A percentile compares a stretch with the other conserved stretches of the same genome.
Evolutionary conservation across 306 rosid species (phyloP).

Genomic region (Nissolia schottii): DNA sequence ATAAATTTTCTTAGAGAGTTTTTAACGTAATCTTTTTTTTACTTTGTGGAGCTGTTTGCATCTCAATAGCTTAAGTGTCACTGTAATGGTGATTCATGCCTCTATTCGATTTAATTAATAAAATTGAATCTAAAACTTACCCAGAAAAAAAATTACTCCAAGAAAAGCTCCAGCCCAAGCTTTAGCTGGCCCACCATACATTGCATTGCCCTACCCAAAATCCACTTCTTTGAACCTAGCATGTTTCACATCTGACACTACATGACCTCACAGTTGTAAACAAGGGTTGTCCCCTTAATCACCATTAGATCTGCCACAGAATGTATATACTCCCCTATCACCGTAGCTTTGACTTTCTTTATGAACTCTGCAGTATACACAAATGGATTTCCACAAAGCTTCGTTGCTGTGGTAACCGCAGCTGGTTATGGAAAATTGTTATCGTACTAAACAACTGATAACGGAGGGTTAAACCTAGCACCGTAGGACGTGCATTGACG

Average conservation of each 20-base stretch:
- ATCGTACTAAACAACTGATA: constrained; percentile 20
- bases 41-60: no score
- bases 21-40: no score
- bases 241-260: constrained; percentile 21
- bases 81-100: no score
- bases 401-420: background rate
- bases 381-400: background rate
- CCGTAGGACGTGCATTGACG: background rate
- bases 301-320: constrained; percentile 41
- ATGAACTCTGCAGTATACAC: background rate
- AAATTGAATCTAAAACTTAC: no score
- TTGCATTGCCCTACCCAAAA: constrained; percentile 56
- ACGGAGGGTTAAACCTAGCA: background rate
- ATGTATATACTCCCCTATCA: constrained; percentile 35
- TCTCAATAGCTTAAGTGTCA: no score
- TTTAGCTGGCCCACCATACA: constrained; percentile 24
- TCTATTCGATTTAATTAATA: no score
- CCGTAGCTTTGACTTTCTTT: constrained; percentile 21
- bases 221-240: background rate
- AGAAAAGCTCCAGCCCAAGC: background rate
- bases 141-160: no score
- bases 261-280: background rate
- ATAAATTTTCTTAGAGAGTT: no score
- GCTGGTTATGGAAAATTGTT: background rate
- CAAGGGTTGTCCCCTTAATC: background rate